Conservation (phyloP, 1,139 yeast genomes). For the Saccharomyces hybrid region DNA sequence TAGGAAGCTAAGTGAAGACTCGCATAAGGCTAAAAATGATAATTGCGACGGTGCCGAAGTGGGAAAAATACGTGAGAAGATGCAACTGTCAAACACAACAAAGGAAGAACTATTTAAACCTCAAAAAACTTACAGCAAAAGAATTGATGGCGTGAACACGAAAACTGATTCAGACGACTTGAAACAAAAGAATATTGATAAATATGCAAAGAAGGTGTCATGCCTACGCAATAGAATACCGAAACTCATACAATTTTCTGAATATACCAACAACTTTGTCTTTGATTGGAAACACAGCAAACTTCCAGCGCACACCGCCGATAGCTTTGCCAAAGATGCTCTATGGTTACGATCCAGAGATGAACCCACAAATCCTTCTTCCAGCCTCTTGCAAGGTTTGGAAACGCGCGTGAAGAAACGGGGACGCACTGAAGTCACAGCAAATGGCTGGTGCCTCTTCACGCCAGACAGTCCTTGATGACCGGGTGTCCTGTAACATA, state of each 20-base stretch:
- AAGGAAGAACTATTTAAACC: not conserved
- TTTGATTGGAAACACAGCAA: not conserved
- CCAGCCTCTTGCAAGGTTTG: not conserved
- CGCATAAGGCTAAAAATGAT: not conserved
- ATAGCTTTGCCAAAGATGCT: not conserved
- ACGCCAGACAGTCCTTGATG: not conserved
- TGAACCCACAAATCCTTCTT: not conserved
- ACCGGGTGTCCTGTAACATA: not conserved
- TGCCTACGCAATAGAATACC: not conserved
- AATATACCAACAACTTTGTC: conserved; percentile 12
- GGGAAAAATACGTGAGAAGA: not conserved
- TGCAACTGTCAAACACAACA: not conserved
- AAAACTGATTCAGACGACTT: not conserved
- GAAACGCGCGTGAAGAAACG: not conserved
- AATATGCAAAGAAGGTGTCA: not conserved
- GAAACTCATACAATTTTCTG: conserved; percentile 10
- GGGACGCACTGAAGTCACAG: not conserved
- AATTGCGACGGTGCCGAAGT: not conserved
- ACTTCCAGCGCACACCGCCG: not conserved
- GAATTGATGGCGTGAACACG: not conserved
- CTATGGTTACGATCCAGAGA: not conserved
- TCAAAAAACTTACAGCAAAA: not conserved
- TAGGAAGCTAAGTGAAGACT: conserved; percentile 2
- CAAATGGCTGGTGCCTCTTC: not conserved
- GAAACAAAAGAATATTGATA: not conserved